phyloP scores from a whole-genome alignment of 768 basidiomycete genomes.

The Collybiopsis luxurians region DNA sequence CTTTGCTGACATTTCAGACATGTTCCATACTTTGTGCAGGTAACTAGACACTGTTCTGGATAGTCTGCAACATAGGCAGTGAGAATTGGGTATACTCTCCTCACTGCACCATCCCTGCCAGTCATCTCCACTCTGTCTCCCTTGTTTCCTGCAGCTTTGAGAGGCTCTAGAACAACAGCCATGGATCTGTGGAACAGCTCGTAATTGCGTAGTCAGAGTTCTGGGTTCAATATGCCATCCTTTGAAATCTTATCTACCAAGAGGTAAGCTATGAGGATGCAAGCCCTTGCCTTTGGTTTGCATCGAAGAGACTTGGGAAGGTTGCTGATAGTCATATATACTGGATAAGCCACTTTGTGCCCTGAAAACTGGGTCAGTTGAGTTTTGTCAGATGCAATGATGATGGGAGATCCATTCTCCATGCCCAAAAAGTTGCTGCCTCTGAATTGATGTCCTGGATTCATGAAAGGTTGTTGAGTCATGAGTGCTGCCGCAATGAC shows the following conservation, averaged over 20 bases:
- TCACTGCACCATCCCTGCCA: slow-evolving; percentile 7
- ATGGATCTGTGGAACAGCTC: not conserved
- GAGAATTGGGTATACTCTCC: not conserved
- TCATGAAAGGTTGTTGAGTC: slow-evolving; percentile 30
- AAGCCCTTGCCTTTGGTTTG: not conserved
- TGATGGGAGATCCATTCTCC: slow-evolving; percentile 27
- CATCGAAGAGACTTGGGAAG: slow-evolving; percentile 21
- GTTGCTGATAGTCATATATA: slow-evolving; percentile 33
- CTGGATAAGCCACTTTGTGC: slow-evolving; percentile 29
- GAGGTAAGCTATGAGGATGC: not conserved
- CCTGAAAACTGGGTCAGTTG: slow-evolving; percentile 23
- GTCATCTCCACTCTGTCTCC: slow-evolving; percentile 3
- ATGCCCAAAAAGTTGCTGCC: slow-evolving; percentile 19
- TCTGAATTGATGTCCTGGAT: slow-evolving; percentile 21
- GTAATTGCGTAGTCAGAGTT: not conserved
- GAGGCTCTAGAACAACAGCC: not conserved
- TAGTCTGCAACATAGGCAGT: slow-evolving; percentile 10
- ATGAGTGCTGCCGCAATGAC: slow-evolving; percentile 30
- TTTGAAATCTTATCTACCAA: not conserved
- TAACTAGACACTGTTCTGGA: not conserved
- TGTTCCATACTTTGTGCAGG: not conserved
- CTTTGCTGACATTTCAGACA: not conserved
- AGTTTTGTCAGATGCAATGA: slow-evolving; percentile 33
- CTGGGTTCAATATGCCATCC: not conserved
- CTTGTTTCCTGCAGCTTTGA: not conserved